Base-by-base conservation (phyloP, 108 stramenopile species). In the Mayamaea pseudoterrestris region DNA sequence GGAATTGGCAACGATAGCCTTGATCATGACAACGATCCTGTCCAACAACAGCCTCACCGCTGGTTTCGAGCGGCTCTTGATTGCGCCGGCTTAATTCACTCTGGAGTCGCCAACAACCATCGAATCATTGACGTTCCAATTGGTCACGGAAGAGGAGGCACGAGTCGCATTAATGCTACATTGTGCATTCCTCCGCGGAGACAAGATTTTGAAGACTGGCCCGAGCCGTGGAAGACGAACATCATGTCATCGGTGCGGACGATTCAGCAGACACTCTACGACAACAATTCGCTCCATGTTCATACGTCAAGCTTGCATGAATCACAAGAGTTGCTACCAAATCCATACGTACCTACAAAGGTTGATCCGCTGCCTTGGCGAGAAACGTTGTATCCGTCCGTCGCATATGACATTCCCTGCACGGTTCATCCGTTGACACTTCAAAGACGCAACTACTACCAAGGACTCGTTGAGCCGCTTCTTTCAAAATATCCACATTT, bases 141-240 rank as follows among this genome's bases (percentile, higher is more conserved):
- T 0, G 85, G 85, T 27, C 41, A 41, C 30, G 76, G 73, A 14
- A 58, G 66, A 30, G 85, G 85, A 22, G 85, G 85, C 0, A 55
- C 69, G 9, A 79, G 78, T n/a, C 80, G 76, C 40, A 66, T 83
- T 21, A 62, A 87, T 57, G 85, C 85, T 2, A 61, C 76, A n/a
- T 45, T 87, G 24, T 37, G 63, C 21, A 31, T 57, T 17, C 49
- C 60, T 7, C 85, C 85, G 5, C 26, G 46, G 22, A 22, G 37
- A 21, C 4, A 37, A 9, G 78, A 85, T 50, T 71, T 74, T 43
- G 48, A 63, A 28, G 18, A 9, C 8, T 86, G 84, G 84, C 80
- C 80, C 13, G 32, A 9, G 9, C 32, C 32, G 13, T 34, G 32
- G 32, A 13, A 34, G 9, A 5, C 4, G 40, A 20, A 13, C 13